Base-by-base conservation (phyloP, 257 asterid species). In the Fraxinus anomala region DNA sequence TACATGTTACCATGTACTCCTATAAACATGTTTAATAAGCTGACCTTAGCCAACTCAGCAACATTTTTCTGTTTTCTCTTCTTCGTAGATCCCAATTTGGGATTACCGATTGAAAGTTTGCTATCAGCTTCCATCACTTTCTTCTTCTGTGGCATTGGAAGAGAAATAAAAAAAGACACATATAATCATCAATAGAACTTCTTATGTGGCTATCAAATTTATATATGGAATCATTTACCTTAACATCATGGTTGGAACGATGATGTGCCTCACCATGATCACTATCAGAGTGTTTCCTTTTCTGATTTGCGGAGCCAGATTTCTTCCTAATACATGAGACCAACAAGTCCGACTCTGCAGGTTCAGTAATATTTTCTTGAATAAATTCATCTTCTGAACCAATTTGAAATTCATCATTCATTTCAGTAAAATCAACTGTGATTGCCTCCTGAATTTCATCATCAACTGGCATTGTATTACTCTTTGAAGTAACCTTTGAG, bases 11-110 rank as follows among this genome's bases (percentile, higher is more conserved):
- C 34, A 63, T 75, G 36, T 26, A 63, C 34, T 23, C 19, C 69
- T 23, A 26, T 47, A 70, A 63, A 79, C 24, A 63, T 72, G 40
- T 76, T n/a, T n/a, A n/a, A n/a, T 17, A 40, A 40, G 75, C 88
- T 61, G 75, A 94, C 99, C 98, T 94, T 94, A 74, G 86, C 93
- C 83, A 90, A 77, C 79, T 91, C 92, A 40, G 84, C 5, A 40
- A 82, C 49, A 78, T 83, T 87, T 85, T 73, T 88, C 73, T 44
- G 89, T 44, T 88, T 93, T 63, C 81, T 89, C 79, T 86, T 89
- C 88, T 91, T 93, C 82, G 23, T 28, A 47, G 94, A 88, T 73
- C 86, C 90, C 6, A 88, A 79, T 77, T 86, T 89, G 77, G 91
- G 87, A 83, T 82, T 80, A 75, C 76, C 75, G 79, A 73, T 68